Conservation (phyloP, 768 basidiomycete species). For the Leccinellum rugosiceps region DNA sequence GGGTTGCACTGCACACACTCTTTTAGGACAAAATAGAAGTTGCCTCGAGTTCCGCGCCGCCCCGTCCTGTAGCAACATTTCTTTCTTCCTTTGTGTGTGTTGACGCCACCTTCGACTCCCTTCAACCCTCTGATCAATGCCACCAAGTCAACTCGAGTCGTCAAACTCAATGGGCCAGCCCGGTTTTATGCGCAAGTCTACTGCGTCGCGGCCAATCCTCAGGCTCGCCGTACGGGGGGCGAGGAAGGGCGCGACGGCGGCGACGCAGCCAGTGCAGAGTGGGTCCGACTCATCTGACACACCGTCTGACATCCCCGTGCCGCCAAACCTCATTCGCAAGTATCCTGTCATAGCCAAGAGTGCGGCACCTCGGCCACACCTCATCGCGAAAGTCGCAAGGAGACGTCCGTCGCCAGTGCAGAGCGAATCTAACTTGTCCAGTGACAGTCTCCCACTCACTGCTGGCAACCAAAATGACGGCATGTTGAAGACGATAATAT, state of each 20-base stretch:
- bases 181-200: not conserved
- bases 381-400: conserved; percentile 16
- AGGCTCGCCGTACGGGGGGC: conserved; percentile 7
- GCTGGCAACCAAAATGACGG: conserved; percentile 5
- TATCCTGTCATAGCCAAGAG: not conserved
- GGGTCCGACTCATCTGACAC: conserved; percentile 10
- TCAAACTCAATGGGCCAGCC: not conserved
- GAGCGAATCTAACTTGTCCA: conserved; percentile 8
- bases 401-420: not conserved
- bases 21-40: too few species aligned
- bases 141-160: conserved; percentile 2
- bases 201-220: not conserved
- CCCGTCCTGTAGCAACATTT: not conserved
- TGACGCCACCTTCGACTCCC: conserved; percentile 8
- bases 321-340: not conserved
- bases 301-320: not conserved
- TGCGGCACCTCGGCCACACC: not conserved
- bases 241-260: conserved; percentile 10
- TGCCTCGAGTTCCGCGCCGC: not conserved
- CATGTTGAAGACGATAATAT: conserved; percentile 4
- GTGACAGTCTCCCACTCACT: not conserved
- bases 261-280: not conserved
- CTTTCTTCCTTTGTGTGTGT: not conserved
- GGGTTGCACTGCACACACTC: too few species aligned
- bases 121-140: conserved; percentile 8